Percentiles rank a stretch among this genome's conserved stretches.
Conservation (phyloP, 2,329 filamentous ascomycete genomes). For the Diaporthe citri region DNA sequence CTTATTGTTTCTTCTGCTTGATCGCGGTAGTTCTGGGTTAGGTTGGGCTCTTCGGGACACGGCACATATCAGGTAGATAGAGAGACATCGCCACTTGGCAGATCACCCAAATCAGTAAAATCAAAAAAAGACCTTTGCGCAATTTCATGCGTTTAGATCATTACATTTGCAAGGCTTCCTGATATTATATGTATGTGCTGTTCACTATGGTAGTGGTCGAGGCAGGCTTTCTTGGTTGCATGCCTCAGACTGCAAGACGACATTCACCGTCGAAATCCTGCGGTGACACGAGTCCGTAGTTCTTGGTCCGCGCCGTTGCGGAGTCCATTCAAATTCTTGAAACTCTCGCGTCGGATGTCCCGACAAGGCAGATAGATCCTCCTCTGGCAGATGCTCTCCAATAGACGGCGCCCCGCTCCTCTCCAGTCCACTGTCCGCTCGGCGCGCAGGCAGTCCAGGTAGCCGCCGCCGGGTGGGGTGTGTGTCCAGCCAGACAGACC, state of each 20-base stretch:
- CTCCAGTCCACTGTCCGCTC: neutral
- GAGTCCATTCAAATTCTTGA: neutral
- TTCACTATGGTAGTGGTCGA: neutral
- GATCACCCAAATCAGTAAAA: constrained; percentile 34
- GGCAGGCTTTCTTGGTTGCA: neutral
- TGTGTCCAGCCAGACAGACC: neutral
- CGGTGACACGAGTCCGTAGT: neutral
- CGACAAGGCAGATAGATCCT: neutral
- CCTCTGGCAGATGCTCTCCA: constrained; percentile 4
- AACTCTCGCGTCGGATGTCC: neutral
- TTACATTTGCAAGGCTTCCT: neutral
- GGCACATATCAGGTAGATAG: constrained; percentile 37
- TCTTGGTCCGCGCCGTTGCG: neutral
- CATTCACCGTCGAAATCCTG: neutral
- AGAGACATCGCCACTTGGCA: constrained; percentile 37
- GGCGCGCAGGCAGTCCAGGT: neutral
- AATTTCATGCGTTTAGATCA: constrained; percentile 9
- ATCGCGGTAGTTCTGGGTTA: constrained; percentile 31
- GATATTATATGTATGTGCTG: constrained; percentile 11
- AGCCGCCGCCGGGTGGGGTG: neutral
- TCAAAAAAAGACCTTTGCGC: constrained; percentile 21
- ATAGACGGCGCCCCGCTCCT: neutral
- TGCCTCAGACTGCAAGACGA: neutral
- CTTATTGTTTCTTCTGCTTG: constrained; percentile 34
- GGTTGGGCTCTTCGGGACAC: constrained; percentile 37